phyloP scores from a whole-genome alignment of 352 stramenopile species.

The Phytophthora chlamydospora region DNA sequence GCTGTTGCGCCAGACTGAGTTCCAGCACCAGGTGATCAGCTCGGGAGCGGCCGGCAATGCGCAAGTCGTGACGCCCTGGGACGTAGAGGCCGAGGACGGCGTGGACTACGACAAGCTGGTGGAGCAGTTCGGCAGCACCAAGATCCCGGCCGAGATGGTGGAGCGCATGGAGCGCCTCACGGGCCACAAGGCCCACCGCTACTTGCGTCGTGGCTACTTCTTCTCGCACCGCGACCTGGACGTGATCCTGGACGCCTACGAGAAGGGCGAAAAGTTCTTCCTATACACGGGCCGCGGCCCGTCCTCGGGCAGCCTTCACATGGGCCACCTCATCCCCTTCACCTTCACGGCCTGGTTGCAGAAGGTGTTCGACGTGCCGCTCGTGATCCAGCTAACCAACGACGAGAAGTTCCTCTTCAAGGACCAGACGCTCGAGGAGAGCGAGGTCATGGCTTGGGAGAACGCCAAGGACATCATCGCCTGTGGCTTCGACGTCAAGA shows the following conservation, averaged over 20 bases:
- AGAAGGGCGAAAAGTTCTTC: constrained; percentile 98
- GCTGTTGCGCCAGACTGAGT: constrained; percentile 75
- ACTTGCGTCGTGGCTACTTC: constrained; percentile 98
- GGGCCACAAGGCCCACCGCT: constrained; percentile 94
- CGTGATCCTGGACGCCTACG: constrained; percentile 95
- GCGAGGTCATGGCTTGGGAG: constrained; percentile 95
- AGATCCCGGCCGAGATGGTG: constrained; percentile 94
- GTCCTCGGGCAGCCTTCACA: constrained; percentile 97
- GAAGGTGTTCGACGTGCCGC: constrained; percentile 98
- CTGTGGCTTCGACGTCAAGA: constrained; percentile 95
- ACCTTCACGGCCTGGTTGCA: constrained; percentile 99
- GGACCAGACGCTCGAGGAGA: constrained; percentile 91
- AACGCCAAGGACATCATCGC: constrained; percentile 99
- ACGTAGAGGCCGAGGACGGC: constrained; percentile 93
- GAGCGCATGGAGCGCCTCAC: constrained; percentile 96
- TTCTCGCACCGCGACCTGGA: constrained; percentile 99
- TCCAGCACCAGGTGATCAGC: constrained; percentile 69
- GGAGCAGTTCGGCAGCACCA: constrained; percentile 96
- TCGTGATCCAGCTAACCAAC: constrained; percentile 99
- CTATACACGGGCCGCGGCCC: constrained; percentile 99
- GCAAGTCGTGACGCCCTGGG: constrained; percentile 93
- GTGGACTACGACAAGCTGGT: constrained; percentile 99
- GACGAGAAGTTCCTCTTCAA: constrained; percentile 99
- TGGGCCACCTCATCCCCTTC: constrained; percentile 99
- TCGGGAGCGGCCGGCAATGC: constrained; percentile 54